Percentiles rank a stretch among this genome's conserved stretches.
These are phyloP conservation scores for Salix purpurea DNA, from an alignment of 345 rosid species.

Conservation along the genomic window DNA sequence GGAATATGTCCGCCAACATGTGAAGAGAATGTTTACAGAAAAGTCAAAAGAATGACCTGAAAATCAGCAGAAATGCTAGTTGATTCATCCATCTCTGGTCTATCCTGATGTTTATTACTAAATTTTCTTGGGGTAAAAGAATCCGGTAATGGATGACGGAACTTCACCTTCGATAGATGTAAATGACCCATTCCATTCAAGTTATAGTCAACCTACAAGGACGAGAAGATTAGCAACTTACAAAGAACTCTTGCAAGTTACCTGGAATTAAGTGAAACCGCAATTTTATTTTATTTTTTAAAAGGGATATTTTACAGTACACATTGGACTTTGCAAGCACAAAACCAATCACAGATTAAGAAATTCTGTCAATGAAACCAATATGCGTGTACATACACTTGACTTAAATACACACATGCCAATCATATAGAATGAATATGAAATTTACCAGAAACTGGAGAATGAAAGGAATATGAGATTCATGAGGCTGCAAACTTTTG, in stretches of 20 bases:
- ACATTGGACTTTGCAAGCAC: not conserved
- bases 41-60: conserved; percentile 37
- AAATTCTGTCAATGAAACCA: not conserved
- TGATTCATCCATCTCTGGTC: conserved; percentile 30
- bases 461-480: conserved; percentile 85
- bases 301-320: not conserved
- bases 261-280: not conserved
- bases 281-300: not conserved
- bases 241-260: not conserved
- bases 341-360: not conserved
- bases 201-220: conserved; percentile 72
- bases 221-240: conserved; percentile 3
- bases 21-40: not conserved
- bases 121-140: conserved; percentile 37
- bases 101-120: conserved; percentile 20
- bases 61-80: conserved; percentile 31
- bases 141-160: conserved; percentile 76
- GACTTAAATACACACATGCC: not conserved
- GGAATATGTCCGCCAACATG: not conserved
- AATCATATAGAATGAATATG: not conserved
- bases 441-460: conserved; percentile 82
- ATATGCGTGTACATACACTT: not conserved
- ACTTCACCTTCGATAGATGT: conserved; percentile 74
- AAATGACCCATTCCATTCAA: conserved; percentile 93
- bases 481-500: conserved; percentile 81